A percentile compares a stretch with the other conserved stretches of the same genome.
Conservation (phyloP, 768 basidiomycete species). For the Wakefieldia striispora region DNA sequence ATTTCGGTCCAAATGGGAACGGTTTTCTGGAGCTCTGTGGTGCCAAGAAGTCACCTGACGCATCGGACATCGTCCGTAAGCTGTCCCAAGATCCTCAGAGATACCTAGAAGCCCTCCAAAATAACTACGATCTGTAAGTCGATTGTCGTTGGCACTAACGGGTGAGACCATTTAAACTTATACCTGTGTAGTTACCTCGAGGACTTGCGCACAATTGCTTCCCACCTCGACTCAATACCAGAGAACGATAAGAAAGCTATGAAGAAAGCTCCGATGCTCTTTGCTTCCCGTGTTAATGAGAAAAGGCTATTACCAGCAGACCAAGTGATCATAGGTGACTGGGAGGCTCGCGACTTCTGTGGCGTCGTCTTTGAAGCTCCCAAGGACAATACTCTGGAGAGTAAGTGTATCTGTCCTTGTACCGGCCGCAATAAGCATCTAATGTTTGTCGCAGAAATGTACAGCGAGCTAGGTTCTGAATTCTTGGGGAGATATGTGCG, state of each 20-base stretch:
- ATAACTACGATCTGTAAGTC: conserved; percentile 2
- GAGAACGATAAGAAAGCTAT: conserved; percentile 7
- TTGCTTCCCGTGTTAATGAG: background rate
- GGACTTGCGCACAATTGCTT: conserved; percentile 14
- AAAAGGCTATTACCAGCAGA: conserved; percentile 6
- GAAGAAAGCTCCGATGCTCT: conserved; percentile 9
- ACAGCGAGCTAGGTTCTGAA: conserved; percentile 9
- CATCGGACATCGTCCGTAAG: conserved; percentile 9
- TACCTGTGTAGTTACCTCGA: conserved; percentile 6
- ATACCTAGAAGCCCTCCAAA: conserved; percentile 1
- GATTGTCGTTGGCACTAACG: background rate
- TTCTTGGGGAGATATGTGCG: conserved; percentile 10
- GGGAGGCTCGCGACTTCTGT: conserved; percentile 9
- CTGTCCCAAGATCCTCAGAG: conserved; percentile 5
- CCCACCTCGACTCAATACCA: conserved; percentile 7
- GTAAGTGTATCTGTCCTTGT: background rate
- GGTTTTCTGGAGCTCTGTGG: conserved; percentile 12
- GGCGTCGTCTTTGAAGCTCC: conserved; percentile 7
- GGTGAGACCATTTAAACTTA: conserved; percentile 5
- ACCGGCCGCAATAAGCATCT: background rate
- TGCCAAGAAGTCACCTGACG: conserved; percentile 14
- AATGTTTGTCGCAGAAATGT: conserved; percentile 6
- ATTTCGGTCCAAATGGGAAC: conserved; percentile 13
- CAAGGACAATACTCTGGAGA: conserved; percentile 7
- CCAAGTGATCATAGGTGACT: conserved; percentile 12